Base-by-base conservation (phyloP, 345 rosid genomes). In the Hibiscus trionum region DNA sequence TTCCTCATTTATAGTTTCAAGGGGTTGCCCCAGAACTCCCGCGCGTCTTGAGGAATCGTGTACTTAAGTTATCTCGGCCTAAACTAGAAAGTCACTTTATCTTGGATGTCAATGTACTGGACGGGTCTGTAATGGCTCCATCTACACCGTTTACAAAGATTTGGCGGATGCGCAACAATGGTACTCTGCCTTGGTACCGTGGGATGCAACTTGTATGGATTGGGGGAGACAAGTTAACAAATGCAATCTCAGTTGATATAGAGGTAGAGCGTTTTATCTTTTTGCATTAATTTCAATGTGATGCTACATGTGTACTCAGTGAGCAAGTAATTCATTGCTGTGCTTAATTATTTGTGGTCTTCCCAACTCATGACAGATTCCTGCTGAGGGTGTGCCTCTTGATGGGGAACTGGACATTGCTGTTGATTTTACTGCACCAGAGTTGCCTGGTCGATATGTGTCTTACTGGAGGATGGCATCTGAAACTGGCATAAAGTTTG, bases 401-500 rank as follows among this genome's bases (percentile, higher is more conserved):
- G 85, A 87, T 69, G 83, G 84, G 75, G 96, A 90, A 72, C 81
- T 90, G 62, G 91, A 95, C 29, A 75, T 90, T 72, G 87, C 91
- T 19, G 85, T 87, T 75, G 93, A 95, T 83, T 90, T 90, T 78
- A 81, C 77, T 69, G 83, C 99, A 42, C 98, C 99, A 42, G 70
- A 61, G 58, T 73, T 75, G 70, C 91, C 98, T 74, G 99, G 99
- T 69, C 83, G 87, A 35, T 93, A 95, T 79, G 76, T 86, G 27
- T 93, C 99, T 53, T 89, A 90, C 71, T 95, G 99, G 99, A 93
- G 88, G 85, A 84, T 92, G 96, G 84, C 88, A 71, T 75, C 86
- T 53, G 83, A 89, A 44, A 78, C 84, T 44, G 94, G 94, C 47
- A 81, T 75, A 15, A 88, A 82, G 77, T 95, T 95, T 68, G 99